Conservation (phyloP, 1,284 basidiomycete genomes). For the Phlebopus sp. region DNA sequence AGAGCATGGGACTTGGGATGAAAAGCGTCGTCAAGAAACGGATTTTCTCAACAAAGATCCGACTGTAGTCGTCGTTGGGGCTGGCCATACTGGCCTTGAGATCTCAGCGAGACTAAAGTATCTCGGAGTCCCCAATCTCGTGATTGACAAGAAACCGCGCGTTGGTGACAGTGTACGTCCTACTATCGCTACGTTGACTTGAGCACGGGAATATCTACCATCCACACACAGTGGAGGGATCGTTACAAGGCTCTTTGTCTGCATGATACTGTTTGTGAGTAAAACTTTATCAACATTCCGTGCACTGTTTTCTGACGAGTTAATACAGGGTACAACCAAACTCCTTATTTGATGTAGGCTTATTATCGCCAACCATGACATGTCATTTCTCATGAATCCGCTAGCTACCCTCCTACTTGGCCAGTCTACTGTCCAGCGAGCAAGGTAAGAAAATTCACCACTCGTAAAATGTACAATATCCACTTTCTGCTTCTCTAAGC, state of each 20-base stretch:
- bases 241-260: conserved; percentile 29
- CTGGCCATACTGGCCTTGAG: conserved; percentile 37
- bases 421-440: conserved; percentile 34
- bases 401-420: conserved; percentile 38
- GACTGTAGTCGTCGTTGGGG: conserved; percentile 34
- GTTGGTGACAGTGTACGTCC: conserved; percentile 37
- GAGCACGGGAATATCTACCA: too few relatives aligned
- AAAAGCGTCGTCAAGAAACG: conserved; percentile 15
- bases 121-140: conserved; percentile 33
- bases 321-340: conserved; percentile 18
- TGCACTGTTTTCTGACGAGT: neutral
- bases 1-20: conserved; percentile 14
- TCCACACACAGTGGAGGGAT: conserved; percentile 21
- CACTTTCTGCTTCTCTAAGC: conserved; percentile 18
- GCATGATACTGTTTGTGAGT: conserved; percentile 27
- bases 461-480: neutral
- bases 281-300: neutral
- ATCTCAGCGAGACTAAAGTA: conserved; percentile 35
- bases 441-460: conserved; percentile 24
- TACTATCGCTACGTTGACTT: neutral
- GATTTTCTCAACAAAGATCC: conserved; percentile 22
- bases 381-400: neutral
- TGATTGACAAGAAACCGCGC: conserved; percentile 35
- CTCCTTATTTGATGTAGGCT: conserved; percentile 26
- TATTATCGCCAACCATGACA: neutral